Percentiles rank a stretch among this genome's conserved stretches.
Conservation (phyloP, 2,329 filamentous ascomycete genomes). For the Pseudogymnoascus destructans region DNA sequence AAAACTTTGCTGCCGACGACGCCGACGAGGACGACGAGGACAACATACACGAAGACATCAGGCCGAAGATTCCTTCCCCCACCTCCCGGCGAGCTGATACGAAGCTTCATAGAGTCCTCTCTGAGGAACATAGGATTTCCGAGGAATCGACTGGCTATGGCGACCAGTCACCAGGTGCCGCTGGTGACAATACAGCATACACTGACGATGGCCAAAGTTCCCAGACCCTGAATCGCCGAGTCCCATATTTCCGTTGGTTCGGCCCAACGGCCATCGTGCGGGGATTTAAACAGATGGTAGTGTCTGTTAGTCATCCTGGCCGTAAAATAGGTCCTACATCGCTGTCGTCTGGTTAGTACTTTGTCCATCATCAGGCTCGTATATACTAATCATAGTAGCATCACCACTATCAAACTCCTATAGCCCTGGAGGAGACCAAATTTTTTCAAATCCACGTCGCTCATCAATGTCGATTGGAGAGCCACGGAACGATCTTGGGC, state of each 20-base stretch:
- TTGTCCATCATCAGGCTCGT: slow-evolving; percentile 11
- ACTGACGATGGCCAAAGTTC: not conserved
- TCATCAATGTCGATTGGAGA: slow-evolving; percentile 19
- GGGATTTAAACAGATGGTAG: slow-evolving; percentile 87
- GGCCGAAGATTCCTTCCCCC: not conserved
- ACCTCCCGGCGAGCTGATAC: not conserved
- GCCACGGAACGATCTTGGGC: slow-evolving; percentile 24
- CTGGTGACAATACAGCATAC: not conserved
- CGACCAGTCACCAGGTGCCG: not conserved
- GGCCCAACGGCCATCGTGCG: slow-evolving; percentile 84
- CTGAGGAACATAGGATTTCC: not conserved
- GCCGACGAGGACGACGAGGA: slow-evolving; percentile 28
- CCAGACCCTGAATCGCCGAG: slow-evolving; percentile 38
- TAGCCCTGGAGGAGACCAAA: slow-evolving; percentile 14
- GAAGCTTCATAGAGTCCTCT: not conserved
- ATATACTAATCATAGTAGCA: slow-evolving; percentile 19
- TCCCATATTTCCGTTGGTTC: slow-evolving; percentile 85
- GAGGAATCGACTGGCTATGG: not conserved
- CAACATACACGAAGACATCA: slow-evolving; percentile 20
- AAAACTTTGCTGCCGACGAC: slow-evolving; percentile 20
- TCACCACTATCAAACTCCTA: slow-evolving; percentile 20
- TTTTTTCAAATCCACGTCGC: slow-evolving; percentile 13
- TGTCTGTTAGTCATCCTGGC: slow-evolving; percentile 55
- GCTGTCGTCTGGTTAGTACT: not conserved
- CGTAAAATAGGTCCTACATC: slow-evolving; percentile 34